Evolutionary conservation across 257 asterid genomes (phyloP), one percentile per base, ranked within the genome.

Genomic region (Craterostigma plantagineum): DNA sequence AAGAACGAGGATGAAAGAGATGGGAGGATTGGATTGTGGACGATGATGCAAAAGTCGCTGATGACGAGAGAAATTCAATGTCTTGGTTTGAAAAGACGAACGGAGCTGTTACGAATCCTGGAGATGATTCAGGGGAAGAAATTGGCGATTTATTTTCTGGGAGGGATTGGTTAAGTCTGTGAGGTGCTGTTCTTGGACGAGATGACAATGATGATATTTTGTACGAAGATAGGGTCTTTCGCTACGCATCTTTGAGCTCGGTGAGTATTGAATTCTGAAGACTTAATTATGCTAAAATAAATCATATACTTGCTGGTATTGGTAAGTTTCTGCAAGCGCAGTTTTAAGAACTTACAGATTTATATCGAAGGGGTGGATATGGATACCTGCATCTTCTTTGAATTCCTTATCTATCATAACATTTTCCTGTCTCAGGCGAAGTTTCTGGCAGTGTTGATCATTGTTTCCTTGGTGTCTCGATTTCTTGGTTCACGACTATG

Each of bases 11-110:
- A 79, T 70, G 67, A 68, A 43, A 73, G 64, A 79, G 58, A 66
- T 90, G 98, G 98, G 98, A 90, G 61, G 95, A 90, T 41, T 90
- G 98, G 95, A 68, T 90, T 52, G 75, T 68, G 36, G 85, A 81
- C 56, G 75, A 60, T 13, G 65, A 38, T 39, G 38, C 30, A 6
- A 23, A 23, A 23, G 6, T 23, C 6, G 30, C 30, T 23, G 30
- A 23, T 23, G 30, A 23, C 6, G n/a, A n/a, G n/a, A n/a, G n/a
- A n/a, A n/a, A n/a, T n/a, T n/a, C n/a, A n/a, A n/a, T n/a, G n/a
- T 68, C 94, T 0, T 81, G 93, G 97, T 49, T 55, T 51, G 67
- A 66, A 43, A 60, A 65, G 41, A 51, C 74, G 4, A 76, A 71
- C 43, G 81, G 72, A 9, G 52, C 61, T 0, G 45, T 56, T 50